A percentile compares a stretch with the other conserved stretches of the same genome.
These are phyloP conservation scores for Pythium utonaiense DNA, from an alignment of 352 stramenopile genomes.

Conservation along the genomic window DNA sequence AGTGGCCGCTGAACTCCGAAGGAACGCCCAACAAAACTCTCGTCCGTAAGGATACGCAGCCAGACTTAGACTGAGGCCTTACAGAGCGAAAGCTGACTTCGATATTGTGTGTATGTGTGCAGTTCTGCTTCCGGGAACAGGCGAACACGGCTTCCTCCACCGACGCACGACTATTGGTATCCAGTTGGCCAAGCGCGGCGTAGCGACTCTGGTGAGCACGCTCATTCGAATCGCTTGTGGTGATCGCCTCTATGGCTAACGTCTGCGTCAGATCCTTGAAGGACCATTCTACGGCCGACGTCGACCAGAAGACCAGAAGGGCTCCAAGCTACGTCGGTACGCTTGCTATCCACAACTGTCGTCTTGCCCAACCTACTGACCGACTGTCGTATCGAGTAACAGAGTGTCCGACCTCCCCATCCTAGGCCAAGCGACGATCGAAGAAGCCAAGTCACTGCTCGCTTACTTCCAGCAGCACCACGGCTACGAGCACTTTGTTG, in stretches of 20 bases:
- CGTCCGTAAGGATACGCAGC: slow-evolving; percentile 10
- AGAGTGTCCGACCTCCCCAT: slow-evolving; percentile 56
- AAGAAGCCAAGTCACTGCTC: slow-evolving; percentile 79
- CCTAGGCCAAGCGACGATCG: slow-evolving; percentile 75
- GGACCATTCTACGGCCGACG: slow-evolving; percentile 75
- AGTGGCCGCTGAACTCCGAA: slow-evolving; percentile 27
- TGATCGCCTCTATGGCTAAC: not conserved
- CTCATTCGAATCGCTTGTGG: not conserved
- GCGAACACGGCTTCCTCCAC: slow-evolving; percentile 76
- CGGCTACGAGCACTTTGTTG: slow-evolving; percentile 55
- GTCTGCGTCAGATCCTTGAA: slow-evolving; percentile 54
- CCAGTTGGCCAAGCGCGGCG: slow-evolving; percentile 51
- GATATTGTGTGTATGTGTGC: slow-evolving; percentile 10
- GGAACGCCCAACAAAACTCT: slow-evolving; percentile 12
- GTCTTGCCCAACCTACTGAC: not conserved
- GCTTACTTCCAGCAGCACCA: slow-evolving; percentile 49
- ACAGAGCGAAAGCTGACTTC: no score
- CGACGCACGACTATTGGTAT: slow-evolving; percentile 59
- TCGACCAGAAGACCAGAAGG: slow-evolving; percentile 59
- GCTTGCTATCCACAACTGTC: not conserved
- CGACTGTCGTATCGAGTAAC: not conserved
- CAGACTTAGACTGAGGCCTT: no score
- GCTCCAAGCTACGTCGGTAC: slow-evolving; percentile 70
- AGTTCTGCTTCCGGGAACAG: slow-evolving; percentile 70
- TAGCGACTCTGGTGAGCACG: slow-evolving; percentile 52